phyloP scores from a whole-genome alignment of 139 green algal genomes.

The Trebouxia sp. region DNA sequence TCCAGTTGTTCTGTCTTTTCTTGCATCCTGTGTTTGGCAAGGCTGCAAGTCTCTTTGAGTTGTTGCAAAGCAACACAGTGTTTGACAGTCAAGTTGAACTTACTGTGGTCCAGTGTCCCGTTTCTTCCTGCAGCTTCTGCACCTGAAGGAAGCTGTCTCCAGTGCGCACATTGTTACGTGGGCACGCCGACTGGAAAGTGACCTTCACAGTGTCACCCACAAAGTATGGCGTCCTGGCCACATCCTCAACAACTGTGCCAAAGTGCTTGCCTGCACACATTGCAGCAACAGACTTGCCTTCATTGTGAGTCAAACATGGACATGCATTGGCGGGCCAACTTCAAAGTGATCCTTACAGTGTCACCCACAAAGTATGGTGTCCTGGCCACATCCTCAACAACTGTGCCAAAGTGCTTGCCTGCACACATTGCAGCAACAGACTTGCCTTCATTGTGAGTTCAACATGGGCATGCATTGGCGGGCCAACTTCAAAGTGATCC shows the following conservation, averaged over 20 bases:
- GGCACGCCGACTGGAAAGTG: slow-evolving; percentile 72
- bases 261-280: slow-evolving; percentile 59
- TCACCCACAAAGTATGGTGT: slow-evolving; percentile 40
- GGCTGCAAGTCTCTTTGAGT: too few relatives aligned
- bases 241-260: slow-evolving; percentile 60
- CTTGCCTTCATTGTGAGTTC: not conserved
- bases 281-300: not conserved
- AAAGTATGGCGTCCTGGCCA: slow-evolving; percentile 33
- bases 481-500: slow-evolving; percentile 66
- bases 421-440: slow-evolving; percentile 10
- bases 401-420: slow-evolving; percentile 67
- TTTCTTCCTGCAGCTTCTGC: slow-evolving; percentile 42
- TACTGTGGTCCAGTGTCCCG: slow-evolving; percentile 25
- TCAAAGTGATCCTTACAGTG: slow-evolving; percentile 63
- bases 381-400: slow-evolving; percentile 46
- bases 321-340: slow-evolving; percentile 68
- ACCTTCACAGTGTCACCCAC: slow-evolving; percentile 50
- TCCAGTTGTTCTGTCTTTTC: not conserved
- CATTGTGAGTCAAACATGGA: not conserved
- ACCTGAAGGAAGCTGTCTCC: slow-evolving; percentile 74
- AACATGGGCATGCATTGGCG: slow-evolving; percentile 57
- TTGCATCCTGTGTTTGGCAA: too few relatives aligned
- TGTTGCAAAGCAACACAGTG: too few relatives aligned
- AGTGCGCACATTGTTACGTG: slow-evolving; percentile 73
- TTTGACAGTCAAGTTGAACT: too few relatives aligned